Evolutionary conservation across 495 filamentous ascomycete species (phyloP).

Genomic region (Hypoxylon fuscum): DNA sequence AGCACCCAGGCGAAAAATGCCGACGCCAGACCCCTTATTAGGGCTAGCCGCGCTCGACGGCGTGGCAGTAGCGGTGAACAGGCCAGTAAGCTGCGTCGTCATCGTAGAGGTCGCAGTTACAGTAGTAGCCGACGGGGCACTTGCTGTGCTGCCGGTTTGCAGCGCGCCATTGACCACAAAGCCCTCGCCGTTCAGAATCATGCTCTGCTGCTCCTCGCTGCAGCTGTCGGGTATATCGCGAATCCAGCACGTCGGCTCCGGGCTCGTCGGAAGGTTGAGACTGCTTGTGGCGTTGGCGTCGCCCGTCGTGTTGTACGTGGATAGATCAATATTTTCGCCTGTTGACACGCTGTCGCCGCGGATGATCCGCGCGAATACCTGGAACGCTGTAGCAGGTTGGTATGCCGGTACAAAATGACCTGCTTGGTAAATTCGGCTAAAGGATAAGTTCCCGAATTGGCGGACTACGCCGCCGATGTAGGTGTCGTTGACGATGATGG

Average conservation of each 20-base stretch:
- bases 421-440: constrained; percentile 66
- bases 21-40: background rate
- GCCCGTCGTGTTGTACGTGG: constrained; percentile 63
- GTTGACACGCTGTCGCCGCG: constrained; percentile 68
- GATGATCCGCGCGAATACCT: constrained; percentile 73
- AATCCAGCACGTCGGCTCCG: constrained; percentile 65
- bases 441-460: constrained; percentile 69
- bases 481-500: constrained; percentile 59
- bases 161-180: constrained; percentile 61
- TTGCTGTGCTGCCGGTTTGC: constrained; percentile 54
- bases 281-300: constrained; percentile 56
- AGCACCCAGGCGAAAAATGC: background rate
- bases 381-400: constrained; percentile 67
- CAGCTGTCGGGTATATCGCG: constrained; percentile 62
- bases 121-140: constrained; percentile 30
- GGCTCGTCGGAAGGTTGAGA: constrained; percentile 52
- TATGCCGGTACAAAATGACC: constrained; percentile 73
- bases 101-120: constrained; percentile 40
- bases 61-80: constrained; percentile 42
- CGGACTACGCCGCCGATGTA: constrained; percentile 68
- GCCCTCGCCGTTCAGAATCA: constrained; percentile 55
- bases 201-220: constrained; percentile 53
- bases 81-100: constrained; percentile 36
- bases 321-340: constrained; percentile 60
- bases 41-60: constrained; percentile 27